Evolutionary conservation across 305 asterid species (phyloP).

Genomic region (Petunia hybrid): DNA sequence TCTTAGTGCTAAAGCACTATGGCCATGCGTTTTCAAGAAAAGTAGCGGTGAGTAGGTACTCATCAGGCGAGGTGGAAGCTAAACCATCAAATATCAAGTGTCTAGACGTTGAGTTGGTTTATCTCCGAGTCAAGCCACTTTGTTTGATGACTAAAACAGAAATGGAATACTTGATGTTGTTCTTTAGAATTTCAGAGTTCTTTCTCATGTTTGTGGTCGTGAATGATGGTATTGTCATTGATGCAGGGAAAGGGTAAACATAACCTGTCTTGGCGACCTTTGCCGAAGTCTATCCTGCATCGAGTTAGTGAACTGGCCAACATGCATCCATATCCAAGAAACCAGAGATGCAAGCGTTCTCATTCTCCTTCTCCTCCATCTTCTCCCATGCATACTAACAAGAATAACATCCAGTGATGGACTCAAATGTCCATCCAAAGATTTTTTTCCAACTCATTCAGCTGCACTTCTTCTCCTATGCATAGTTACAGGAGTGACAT

Average conservation of each 20-base stretch:
- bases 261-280: conserved; percentile 83
- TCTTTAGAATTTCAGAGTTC: neutral
- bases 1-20: neutral
- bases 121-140: neutral
- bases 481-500: conserved; percentile 25
- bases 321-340: conserved; percentile 81
- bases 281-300: conserved; percentile 70
- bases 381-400: conserved; percentile 43
- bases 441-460: conserved; percentile 6
- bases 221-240: neutral
- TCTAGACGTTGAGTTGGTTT: neutral
- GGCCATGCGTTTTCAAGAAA: neutral
- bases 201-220: neutral
- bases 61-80: neutral
- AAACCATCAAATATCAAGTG: neutral
- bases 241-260: conserved; percentile 77
- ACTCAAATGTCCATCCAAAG: conserved; percentile 15
- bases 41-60: neutral
- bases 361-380: conserved; percentile 40
- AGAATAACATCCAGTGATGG: conserved; percentile 57
- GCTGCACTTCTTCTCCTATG: conserved; percentile 17
- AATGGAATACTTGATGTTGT: neutral
- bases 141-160: neutral
- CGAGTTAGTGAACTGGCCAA: conserved; percentile 75
- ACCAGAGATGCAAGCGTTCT: conserved; percentile 52